Conservation (phyloP, 805 yeast species). For the Candida ascalaphidarum region DNA sequence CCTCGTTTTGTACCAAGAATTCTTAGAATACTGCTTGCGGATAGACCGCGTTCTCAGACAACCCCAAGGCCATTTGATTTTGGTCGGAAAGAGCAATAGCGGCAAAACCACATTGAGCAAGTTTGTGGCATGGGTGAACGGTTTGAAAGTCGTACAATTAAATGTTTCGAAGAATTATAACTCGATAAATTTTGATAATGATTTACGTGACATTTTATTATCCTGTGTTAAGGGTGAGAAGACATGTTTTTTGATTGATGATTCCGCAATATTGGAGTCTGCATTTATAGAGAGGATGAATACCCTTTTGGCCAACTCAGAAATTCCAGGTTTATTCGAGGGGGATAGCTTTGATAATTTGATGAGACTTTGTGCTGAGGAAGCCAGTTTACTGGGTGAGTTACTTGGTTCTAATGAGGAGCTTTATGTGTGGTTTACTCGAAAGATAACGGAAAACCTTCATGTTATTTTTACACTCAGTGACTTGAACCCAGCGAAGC, state of each 20-base stretch:
- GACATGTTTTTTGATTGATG: slow-evolving; percentile 71
- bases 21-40: slow-evolving; percentile 66
- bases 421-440: slow-evolving; percentile 64
- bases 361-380: slow-evolving; percentile 47
- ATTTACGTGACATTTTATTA: slow-evolving; percentile 45
- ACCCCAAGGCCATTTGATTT: slow-evolving; percentile 82
- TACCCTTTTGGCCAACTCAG: slow-evolving; percentile 87
- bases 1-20: slow-evolving; percentile 57
- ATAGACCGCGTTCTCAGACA: slow-evolving; percentile 78
- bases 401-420: slow-evolving; percentile 63
- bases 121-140: slow-evolving; percentile 91
- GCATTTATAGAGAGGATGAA: slow-evolving; percentile 88
- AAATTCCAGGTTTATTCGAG: slow-evolving; percentile 80
- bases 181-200: slow-evolving; percentile 57
- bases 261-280: slow-evolving; percentile 66
- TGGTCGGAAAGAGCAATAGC: slow-evolving; percentile 75
- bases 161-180: slow-evolving; percentile 46
- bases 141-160: slow-evolving; percentile 53
- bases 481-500: slow-evolving; percentile 21
- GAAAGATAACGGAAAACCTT: slow-evolving; percentile 57
- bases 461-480: slow-evolving; percentile 79
- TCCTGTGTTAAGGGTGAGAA: slow-evolving; percentile 45
- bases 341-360: slow-evolving; percentile 57
- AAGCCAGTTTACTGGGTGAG: slow-evolving; percentile 51
- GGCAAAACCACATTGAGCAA: slow-evolving; percentile 72